Conservation (phyloP, 2,329 filamentous ascomycete genomes). For the Cytospora leucostoma region DNA sequence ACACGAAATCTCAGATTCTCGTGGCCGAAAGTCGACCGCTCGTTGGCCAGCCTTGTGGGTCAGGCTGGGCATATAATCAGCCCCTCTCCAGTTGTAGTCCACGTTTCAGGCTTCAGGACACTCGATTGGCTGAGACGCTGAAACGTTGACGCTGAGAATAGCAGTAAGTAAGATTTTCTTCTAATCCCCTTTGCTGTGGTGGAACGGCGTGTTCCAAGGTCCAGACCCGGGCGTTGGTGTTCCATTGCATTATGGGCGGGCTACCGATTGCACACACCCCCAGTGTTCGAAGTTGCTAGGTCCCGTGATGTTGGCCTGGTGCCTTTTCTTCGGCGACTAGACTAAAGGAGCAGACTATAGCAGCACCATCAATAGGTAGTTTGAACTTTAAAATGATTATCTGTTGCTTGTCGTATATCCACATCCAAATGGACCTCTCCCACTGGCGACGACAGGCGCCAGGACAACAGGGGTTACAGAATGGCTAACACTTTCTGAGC, state of each 20-base stretch:
- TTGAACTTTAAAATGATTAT: neutral
- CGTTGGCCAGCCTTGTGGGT: neutral
- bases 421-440: neutral
- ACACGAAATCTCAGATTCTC: too few species aligned
- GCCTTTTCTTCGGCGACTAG: neutral
- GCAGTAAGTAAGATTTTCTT: neutral
- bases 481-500: constrained; percentile 7
- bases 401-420: neutral
- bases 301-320: neutral
- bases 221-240: neutral
- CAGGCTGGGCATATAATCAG: neutral
- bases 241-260: neutral
- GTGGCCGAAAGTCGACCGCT: neutral
- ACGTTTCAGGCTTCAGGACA: neutral
- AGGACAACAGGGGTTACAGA: neutral
- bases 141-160: neutral
- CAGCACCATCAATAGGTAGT: neutral
- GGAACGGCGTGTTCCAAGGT: neutral
- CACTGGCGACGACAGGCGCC: neutral
- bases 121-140: neutral
- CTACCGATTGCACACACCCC: neutral
- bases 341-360: neutral
- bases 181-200: neutral
- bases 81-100: neutral
- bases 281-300: neutral